These are phyloP conservation scores for Mycena metata DNA, from an alignment of 768 basidiomycete genomes.

Conservation along the genomic window DNA sequence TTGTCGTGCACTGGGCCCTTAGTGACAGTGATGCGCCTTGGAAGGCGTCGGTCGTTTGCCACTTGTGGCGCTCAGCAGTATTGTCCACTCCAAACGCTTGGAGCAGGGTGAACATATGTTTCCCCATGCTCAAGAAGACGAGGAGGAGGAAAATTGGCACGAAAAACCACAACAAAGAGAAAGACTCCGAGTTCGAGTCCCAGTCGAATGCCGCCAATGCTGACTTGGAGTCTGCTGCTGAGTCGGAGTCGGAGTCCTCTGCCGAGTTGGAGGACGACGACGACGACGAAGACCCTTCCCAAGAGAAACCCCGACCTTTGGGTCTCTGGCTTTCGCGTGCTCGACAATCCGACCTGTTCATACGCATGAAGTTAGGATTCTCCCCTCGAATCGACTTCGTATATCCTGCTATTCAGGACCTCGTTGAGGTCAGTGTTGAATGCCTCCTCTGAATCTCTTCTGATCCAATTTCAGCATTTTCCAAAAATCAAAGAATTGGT, in stretches of 20 bases:
- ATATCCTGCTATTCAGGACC: neutral
- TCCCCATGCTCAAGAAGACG: slow-evolving; percentile 1
- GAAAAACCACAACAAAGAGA: neutral
- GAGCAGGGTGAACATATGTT: slow-evolving; percentile 7
- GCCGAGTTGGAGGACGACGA: too few relatives aligned
- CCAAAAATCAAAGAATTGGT: slow-evolving; percentile 17
- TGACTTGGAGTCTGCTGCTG: neutral
- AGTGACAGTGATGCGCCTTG: slow-evolving; percentile 10
- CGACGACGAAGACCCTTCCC: neutral
- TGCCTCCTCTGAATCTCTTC: neutral
- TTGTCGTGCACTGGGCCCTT: slow-evolving; percentile 8
- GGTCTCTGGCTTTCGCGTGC: slow-evolving; percentile 22
- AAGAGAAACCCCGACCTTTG: slow-evolving; percentile 6
- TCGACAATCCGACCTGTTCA: slow-evolving; percentile 1
- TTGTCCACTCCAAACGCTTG: slow-evolving; percentile 14
- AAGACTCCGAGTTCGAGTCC: slow-evolving; percentile 7
- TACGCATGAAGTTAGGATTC: neutral
- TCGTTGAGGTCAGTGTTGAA: neutral
- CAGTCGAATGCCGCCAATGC: too few relatives aligned
- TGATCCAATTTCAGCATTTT: slow-evolving; percentile 9
- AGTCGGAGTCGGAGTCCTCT: neutral
- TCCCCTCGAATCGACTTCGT: slow-evolving; percentile 10
- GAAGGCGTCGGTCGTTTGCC: slow-evolving; percentile 15
- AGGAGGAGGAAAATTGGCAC: neutral
- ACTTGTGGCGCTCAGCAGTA: slow-evolving; percentile 9